Evolutionary conservation across 495 filamentous ascomycete genomes (phyloP), one percentile per base, ranked within the genome.

Genomic region (Tuber borchii): DNA sequence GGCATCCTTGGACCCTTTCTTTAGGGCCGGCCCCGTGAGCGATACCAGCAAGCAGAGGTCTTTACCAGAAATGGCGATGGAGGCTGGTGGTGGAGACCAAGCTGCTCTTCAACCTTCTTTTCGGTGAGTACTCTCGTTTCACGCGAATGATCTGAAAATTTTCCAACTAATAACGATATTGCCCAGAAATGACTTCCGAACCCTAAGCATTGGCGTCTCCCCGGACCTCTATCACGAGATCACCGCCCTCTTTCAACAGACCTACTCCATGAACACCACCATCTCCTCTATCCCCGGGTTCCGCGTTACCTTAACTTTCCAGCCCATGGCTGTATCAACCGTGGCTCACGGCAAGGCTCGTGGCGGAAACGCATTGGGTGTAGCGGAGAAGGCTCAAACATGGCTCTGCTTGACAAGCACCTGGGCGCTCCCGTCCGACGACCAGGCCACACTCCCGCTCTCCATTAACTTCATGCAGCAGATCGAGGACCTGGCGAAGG

Each of bases 351-450:
- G 81, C 17, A 51, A 75, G 20, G 42, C 80, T 16, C 76, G 75
- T 1, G 84, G 85, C 17, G 85, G 85, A 2, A 84, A 86, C 71
- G 78, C 84, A 37, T 80, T 86, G 34, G 84, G 81, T 6, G 37
- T 84, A 1, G 78, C 42, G 26, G 74, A 70, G n/a, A 65, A 20
- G 17, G 40, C 76, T 2, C 77, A 79, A 17, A 75, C 31, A 65
- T 74, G 78, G 78, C 34, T 79, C 39, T 46, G 1, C 16, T 22
- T 79, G n/a, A 73, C 37, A 20, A 12, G 17, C 5, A 26, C 22
- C 1, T 80, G 78, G 78, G 7, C n/a, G 14, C 61, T 68, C 6
- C 39, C 40, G 19, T 31, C 39, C 12, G 44, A 71, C 26, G 78
- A 80, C 17, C 16, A 69, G 0, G 9, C 65, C 39, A 46, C 74